These are phyloP conservation scores for Gynochthodes officinalis DNA, from an alignment of 257 asterid species.

Conservation along the genomic window DNA sequence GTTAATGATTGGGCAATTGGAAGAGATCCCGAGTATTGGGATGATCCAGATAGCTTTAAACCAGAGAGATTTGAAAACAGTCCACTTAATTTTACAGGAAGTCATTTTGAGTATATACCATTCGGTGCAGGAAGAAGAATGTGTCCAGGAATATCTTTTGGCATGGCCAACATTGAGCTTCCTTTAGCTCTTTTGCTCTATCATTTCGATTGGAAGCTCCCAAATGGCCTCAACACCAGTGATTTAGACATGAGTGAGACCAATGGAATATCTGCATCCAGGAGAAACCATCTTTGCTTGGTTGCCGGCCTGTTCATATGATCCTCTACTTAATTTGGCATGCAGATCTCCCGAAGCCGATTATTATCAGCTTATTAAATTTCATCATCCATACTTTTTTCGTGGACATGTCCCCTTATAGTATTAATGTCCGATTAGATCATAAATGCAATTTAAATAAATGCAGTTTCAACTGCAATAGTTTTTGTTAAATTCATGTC, in stretches of 20 bases:
- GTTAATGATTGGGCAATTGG: constrained; percentile 2
- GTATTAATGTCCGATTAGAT: too few species aligned
- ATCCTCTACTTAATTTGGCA: background rate
- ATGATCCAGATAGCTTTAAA: background rate
- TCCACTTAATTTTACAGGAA: background rate
- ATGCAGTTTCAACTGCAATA: too few species aligned
- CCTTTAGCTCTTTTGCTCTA: background rate
- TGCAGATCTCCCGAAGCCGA: too few species aligned
- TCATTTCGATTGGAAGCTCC: constrained; percentile 1
- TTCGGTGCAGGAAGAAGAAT: constrained; percentile 3
- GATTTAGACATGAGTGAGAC: constrained; percentile 1
- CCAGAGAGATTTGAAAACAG: background rate
- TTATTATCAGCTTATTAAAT: too few species aligned
- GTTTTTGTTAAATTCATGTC: too few species aligned
- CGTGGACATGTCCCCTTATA: too few species aligned
- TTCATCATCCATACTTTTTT: too few species aligned
- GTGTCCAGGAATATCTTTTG: background rate
- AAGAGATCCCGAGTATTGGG: too few species aligned
- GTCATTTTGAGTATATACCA: background rate
- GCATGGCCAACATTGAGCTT: background rate
- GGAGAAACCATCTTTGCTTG: constrained; percentile 1
- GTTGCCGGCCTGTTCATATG: background rate
- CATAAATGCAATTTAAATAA: too few species aligned
- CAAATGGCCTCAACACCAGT: background rate
- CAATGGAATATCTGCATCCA: background rate